These are phyloP conservation scores for Truncatella angustata DNA, from an alignment of 2,329 filamentous ascomycete genomes.

Conservation along the genomic window DNA sequence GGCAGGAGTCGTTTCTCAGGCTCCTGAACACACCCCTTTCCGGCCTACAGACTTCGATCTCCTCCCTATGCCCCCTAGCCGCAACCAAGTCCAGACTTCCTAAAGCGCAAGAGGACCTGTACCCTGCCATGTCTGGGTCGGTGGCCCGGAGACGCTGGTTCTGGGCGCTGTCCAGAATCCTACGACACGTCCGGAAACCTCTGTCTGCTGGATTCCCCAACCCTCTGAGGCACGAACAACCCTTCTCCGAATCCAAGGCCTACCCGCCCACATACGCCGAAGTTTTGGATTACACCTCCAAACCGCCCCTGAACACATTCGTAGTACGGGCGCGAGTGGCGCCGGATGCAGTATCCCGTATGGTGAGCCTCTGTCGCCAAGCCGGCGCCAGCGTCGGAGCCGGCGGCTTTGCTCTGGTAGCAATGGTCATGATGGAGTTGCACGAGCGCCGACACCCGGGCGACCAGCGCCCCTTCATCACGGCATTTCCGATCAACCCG, in stretches of 20 bases:
- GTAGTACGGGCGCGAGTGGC: slow-evolving; percentile 10
- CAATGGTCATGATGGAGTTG: slow-evolving; percentile 22
- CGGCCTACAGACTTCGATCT: slow-evolving; percentile 13
- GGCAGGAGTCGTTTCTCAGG: slow-evolving; percentile 17
- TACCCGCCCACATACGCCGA: slow-evolving; percentile 14
- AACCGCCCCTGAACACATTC: slow-evolving; percentile 21
- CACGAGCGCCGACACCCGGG: slow-evolving; percentile 15
- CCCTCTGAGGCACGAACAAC: slow-evolving; percentile 16
- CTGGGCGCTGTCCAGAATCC: slow-evolving; percentile 22
- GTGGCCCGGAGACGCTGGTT: slow-evolving; percentile 21
- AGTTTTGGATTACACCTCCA: slow-evolving; percentile 18
- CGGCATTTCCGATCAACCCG: not conserved
- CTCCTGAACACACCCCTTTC: slow-evolving; percentile 17
- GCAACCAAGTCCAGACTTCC: slow-evolving; percentile 17
- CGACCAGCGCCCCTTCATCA: not conserved
- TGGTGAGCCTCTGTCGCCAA: slow-evolving; percentile 16
- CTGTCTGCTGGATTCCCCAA: slow-evolving; percentile 19
- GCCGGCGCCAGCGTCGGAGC: slow-evolving; percentile 22
- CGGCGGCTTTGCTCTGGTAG: slow-evolving; percentile 18
- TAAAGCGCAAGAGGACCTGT: slow-evolving; percentile 21
- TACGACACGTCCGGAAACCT: slow-evolving; percentile 21
- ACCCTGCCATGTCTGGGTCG: slow-evolving; percentile 16
- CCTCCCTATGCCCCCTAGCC: slow-evolving; percentile 10
- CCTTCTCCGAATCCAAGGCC: slow-evolving; percentile 8
- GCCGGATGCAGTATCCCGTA: slow-evolving; percentile 17